Conservation (phyloP, 2,329 filamentous ascomycete species). For the Dendrostoma leiphaemia region DNA sequence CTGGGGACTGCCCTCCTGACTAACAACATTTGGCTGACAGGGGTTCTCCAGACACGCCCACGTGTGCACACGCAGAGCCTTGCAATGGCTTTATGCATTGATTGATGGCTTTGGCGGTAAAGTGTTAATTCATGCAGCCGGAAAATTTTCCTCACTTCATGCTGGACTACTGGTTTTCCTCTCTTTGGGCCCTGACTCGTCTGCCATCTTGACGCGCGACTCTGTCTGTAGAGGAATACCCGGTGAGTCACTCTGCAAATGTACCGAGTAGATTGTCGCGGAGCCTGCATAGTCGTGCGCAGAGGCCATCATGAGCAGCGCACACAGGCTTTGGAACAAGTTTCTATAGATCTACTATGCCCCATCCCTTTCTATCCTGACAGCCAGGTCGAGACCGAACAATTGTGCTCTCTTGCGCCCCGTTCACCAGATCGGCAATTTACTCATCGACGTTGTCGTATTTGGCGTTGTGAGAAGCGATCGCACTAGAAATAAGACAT, state of each 20-base stretch:
- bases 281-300: no score
- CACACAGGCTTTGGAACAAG: no score
- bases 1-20: background rate
- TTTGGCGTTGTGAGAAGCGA: conserved; percentile 72
- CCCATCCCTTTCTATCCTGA: background rate
- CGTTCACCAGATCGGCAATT: background rate
- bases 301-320: no score
- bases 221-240: no score
- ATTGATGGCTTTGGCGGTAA: background rate
- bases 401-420: background rate
- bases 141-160: background rate
- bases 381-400: background rate
- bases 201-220: no score
- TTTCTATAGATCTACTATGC: background rate
- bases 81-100: background rate
- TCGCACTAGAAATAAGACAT: conserved; percentile 58
- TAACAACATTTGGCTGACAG: background rate
- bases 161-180: no score
- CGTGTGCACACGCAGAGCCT: background rate
- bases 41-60: background rate
- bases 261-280: no score
- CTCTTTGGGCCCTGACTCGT: background rate
- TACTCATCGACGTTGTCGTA: conserved; percentile 55
- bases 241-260: background rate
- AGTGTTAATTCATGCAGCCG: background rate